Evolutionary conservation across 306 rosid genomes (phyloP).

Genomic region (Macrotyloma uniflorum): DNA sequence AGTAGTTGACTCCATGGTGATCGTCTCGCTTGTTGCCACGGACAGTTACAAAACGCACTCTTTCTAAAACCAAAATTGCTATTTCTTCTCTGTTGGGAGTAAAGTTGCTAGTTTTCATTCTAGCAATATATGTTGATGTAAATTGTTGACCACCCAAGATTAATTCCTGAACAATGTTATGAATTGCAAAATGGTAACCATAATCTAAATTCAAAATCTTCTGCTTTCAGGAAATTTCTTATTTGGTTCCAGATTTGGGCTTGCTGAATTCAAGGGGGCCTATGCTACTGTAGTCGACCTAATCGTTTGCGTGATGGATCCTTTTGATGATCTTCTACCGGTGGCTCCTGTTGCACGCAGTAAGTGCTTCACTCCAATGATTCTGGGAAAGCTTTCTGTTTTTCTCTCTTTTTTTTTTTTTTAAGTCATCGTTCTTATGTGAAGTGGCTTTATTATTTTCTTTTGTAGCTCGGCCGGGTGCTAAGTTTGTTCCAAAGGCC

Average conservation of each 20-base stretch:
- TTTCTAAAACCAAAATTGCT: too few relatives aligned
- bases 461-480: constrained; percentile 52
- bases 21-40: too few relatives aligned
- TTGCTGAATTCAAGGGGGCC: constrained; percentile 8
- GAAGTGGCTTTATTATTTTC: background rate
- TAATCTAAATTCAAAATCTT: background rate
- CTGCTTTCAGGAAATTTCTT: constrained; percentile 11
- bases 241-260: constrained; percentile 24
- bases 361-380: constrained; percentile 32
- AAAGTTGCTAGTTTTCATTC: background rate
- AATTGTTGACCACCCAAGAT: background rate
- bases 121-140: too few relatives aligned
- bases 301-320: constrained; percentile 54
- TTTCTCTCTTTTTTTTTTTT: too few relatives aligned
- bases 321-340: constrained; percentile 59
- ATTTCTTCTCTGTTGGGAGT: background rate
- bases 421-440: background rate
- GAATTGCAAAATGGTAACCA: background rate
- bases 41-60: too few relatives aligned
- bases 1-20: too few relatives aligned
- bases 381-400: background rate
- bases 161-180: background rate
- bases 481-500: constrained; percentile 65
- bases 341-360: constrained; percentile 46
- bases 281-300: background rate